These are phyloP conservation scores for Axilococcus clingmanii DNA, from an alignment of 139 green algal genomes.

Conservation along the genomic window DNA sequence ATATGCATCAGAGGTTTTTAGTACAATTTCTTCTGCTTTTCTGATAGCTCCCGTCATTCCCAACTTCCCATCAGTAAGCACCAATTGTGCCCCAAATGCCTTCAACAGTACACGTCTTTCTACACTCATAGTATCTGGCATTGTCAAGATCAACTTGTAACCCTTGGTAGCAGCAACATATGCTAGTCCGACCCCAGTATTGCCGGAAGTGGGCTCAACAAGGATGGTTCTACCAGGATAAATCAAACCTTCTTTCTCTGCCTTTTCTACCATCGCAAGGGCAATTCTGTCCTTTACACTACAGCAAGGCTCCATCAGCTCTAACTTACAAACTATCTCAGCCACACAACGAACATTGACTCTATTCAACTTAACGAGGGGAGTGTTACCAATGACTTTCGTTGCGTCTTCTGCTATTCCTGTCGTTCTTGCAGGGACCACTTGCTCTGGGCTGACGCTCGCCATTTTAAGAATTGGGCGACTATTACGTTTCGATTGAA, in stretches of 20 bases:
- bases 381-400: conserved; percentile 66
- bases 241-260: conserved; percentile 70
- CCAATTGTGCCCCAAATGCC: conserved; percentile 82
- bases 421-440: no score
- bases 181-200: conserved; percentile 83
- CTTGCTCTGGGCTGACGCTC: no score
- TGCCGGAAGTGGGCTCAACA: conserved; percentile 86
- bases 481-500: no score
- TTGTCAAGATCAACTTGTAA: conserved; percentile 93
- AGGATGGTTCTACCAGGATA: conserved; percentile 59
- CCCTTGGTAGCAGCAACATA: conserved; percentile 89
- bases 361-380: conserved; percentile 81
- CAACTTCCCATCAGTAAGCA: conserved; percentile 62
- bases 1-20: conserved; percentile 58
- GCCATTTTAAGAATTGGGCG: no score
- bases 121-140: conserved; percentile 94
- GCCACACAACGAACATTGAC: conserved; percentile 61
- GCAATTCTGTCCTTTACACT: conserved; percentile 85
- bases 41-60: conserved; percentile 72
- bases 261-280: conserved; percentile 62
- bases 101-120: conserved; percentile 88
- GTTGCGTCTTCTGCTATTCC: no score
- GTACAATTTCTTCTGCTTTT: conserved; percentile 87
- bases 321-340: conserved; percentile 82
- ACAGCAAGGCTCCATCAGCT: conserved; percentile 87